These are phyloP conservation scores for Phytopythium vexans DNA, from an alignment of 352 stramenopile species.

Conservation along the genomic window DNA sequence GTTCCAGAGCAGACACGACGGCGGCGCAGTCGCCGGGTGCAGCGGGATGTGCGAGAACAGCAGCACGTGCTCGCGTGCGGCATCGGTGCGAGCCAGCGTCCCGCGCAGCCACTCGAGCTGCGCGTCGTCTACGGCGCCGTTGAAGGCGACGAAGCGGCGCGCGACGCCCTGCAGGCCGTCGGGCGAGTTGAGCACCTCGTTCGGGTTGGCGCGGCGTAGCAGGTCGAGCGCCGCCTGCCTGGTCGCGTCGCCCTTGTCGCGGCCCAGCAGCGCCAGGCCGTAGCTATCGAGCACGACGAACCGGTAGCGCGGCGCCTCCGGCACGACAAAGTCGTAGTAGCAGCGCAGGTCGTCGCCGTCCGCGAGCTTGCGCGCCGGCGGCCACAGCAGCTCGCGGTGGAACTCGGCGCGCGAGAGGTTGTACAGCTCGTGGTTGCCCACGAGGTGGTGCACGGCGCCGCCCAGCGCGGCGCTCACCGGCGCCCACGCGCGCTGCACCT, in stretches of 20 bases:
- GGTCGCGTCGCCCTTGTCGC: conserved; percentile 37
- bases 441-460: conserved; percentile 64
- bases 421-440: conserved; percentile 87
- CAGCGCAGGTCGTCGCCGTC: conserved; percentile 2
- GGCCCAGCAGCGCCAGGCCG: conserved; percentile 58
- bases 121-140: conserved; percentile 54
- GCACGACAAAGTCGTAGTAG: conserved; percentile 70
- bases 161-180: conserved; percentile 34
- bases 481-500: conserved; percentile 30
- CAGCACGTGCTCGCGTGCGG: conserved; percentile 45
- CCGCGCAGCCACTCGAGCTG: conserved; percentile 61
- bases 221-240: conserved; percentile 34
- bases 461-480: conserved; percentile 36
- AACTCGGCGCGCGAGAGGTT: conserved; percentile 58
- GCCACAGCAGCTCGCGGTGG: conserved; percentile 37
- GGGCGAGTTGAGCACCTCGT: conserved; percentile 76
- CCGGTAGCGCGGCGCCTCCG: conserved; percentile 35
- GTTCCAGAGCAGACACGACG: conserved; percentile 72
- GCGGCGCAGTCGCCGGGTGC: conserved; percentile 34
- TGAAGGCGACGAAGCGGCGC: conserved; percentile 74
- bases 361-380: neutral
- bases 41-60: conserved; percentile 76
- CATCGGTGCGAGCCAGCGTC: conserved; percentile 26
- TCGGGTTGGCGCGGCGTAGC: conserved; percentile 52
- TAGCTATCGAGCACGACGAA: conserved; percentile 78